Percentiles rank a stretch among this genome's conserved stretches.
Evolutionary conservation across 495 filamentous ascomycete species (phyloP).

Genomic region (Friedmanniomyces simplex): DNA sequence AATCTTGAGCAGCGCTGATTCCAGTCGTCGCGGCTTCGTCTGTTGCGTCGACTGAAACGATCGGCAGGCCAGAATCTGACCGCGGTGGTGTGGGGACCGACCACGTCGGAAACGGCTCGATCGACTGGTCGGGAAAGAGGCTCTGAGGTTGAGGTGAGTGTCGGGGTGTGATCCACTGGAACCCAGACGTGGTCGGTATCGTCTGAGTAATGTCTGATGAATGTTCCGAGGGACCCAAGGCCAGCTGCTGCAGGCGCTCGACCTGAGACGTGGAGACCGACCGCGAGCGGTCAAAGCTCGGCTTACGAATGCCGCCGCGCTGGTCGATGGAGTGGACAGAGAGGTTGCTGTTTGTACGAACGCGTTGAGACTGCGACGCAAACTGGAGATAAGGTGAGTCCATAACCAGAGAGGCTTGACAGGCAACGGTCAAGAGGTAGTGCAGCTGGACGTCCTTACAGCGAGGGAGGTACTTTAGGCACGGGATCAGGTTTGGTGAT

Average conservation of each 20-base stretch:
- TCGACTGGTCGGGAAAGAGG: not conserved
- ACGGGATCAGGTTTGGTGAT: not conserved
- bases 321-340: slow-evolving; percentile 12
- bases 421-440: too few species aligned
- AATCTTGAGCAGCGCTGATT: not conserved
- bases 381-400: slow-evolving; percentile 16
- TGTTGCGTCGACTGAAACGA: slow-evolving; percentile 7
- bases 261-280: slow-evolving; percentile 10
- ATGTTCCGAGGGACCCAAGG: not conserved
- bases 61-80: slow-evolving; percentile 16
- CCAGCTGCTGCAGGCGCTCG: slow-evolving; percentile 13
- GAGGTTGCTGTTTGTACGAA: slow-evolving; percentile 16
- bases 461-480: not conserved
- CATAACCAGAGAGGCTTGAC: slow-evolving; percentile 4
- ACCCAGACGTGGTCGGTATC: not conserved
- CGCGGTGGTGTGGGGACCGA: slow-evolving; percentile 18
- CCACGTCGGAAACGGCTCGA: slow-evolving; percentile 17
- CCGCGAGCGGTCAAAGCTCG: slow-evolving; percentile 2
- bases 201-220: not conserved
- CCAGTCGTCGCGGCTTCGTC: slow-evolving; percentile 8
- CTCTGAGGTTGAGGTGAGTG: slow-evolving; percentile 14
- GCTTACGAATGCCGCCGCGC: slow-evolving; percentile 15
- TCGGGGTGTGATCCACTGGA: slow-evolving; percentile 17
- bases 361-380: slow-evolving; percentile 8
- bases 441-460: too few species aligned